Evolutionary conservation across 805 yeast genomes (phyloP).

Genomic region (Candida manassasensis): DNA sequence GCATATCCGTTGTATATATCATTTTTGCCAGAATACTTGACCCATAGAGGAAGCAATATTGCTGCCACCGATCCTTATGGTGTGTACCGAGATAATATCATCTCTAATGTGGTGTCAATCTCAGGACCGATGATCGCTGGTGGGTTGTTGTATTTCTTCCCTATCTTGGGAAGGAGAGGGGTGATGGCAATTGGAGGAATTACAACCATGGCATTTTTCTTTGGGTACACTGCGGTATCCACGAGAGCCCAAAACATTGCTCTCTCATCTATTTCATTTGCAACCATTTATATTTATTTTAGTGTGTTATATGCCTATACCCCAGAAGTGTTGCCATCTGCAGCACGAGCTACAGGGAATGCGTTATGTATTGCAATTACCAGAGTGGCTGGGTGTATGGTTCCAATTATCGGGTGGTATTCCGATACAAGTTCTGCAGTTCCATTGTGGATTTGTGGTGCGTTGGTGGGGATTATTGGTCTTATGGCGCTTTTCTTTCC

Average conservation of each 20-base stretch:
- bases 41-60: constrained; percentile 46
- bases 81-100: constrained; percentile 45
- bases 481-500: constrained; percentile 29
- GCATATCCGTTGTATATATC: constrained; percentile 51
- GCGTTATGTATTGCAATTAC: constrained; percentile 29
- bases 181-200: constrained; percentile 52
- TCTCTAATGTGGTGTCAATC: constrained; percentile 44
- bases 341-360: constrained; percentile 34
- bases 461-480: constrained; percentile 28
- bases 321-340: constrained; percentile 33
- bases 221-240: constrained; percentile 58
- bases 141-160: constrained; percentile 21
- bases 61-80: constrained; percentile 33
- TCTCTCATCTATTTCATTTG: constrained; percentile 38
- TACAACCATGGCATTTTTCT: constrained; percentile 50
- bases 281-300: constrained; percentile 34
- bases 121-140: constrained; percentile 55
- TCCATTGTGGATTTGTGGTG: constrained; percentile 36
- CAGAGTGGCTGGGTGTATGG: constrained; percentile 26
- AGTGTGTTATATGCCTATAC: constrained; percentile 31
- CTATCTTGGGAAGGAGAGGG: constrained; percentile 49
- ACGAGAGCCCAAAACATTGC: constrained; percentile 46
- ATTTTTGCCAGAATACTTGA: constrained; percentile 50
- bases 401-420: constrained; percentile 32
- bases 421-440: constrained; percentile 21